Evolutionary conservation across 306 rosid genomes (phyloP), one percentile per base, ranked within the genome.

Genomic region (Boehmeria nivea): DNA sequence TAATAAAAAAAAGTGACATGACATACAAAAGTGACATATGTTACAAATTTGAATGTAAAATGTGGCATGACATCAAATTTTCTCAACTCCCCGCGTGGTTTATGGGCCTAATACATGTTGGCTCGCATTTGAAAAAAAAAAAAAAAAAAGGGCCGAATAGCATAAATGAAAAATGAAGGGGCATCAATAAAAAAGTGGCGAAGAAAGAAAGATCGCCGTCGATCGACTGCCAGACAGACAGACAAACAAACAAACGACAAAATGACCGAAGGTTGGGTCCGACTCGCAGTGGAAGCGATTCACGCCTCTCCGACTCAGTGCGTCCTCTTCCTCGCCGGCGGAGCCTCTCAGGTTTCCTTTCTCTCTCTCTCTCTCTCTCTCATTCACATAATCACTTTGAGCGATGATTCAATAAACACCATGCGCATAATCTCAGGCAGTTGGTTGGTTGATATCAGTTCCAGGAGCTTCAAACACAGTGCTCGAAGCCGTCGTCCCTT

Each of bases 391-490:
- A 43, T 26, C 23, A 6, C 17, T 21, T 20, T 38, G 54, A 20
- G 23, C 14, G 3, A 38, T 7, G 10, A 3, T 6, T n/a, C 15
- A 20, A 31, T 22, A 0, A 40, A n/a, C n/a, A n/a, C n/a, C n/a
- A n/a, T n/a, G n/a, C n/a, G n/a, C n/a, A 17, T 33, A 6, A 71
- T 34, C 51, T 16, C 64, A 87, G 94, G 72, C 61, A 17, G 17
- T 84, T 8, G 89, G 91, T 38, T 87, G 72, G 73, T 67, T 90
- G 43, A 73, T 90, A 6, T 78, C 95, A 7, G 80, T 72, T 57
- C 89, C 95, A 0, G 98, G 98, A 66, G 94, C 95, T 37, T 81
- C 95, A 14, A 81, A 72, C 25, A 90, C 95, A 2, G 82, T 90
- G 26, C 95, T 90, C 13, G 94, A 90, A 72, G 75, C 74, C 22